Evolutionary conservation across 78 protist genomes (phyloP), one percentile per base, ranked within the genome.

Genomic region (Neovahlkampfia damariscottae): DNA sequence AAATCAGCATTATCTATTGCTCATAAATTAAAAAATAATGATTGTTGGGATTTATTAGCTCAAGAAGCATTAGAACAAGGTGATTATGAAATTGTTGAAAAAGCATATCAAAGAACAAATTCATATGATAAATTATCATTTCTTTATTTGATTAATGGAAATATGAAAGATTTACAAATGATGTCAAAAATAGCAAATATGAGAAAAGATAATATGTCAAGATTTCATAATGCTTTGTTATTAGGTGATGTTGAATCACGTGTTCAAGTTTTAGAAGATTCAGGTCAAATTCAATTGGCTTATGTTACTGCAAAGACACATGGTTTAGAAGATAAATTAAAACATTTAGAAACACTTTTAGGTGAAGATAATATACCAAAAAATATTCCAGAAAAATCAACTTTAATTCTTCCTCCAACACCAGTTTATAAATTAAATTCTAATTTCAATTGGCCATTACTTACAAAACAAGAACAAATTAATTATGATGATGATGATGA

Each of bases 61-160:
- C 86, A 59, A 3, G 95, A 72, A 66, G 97, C 98, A 1, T 85
- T 91, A 32, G 30, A 72, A 9, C 94, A 93, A 70, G 99, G 99
- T 38, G 87, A 97, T 70, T 8, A 72, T 8, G 75, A 88, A 77
- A 73, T 93, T 0, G 96, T 90, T n/a, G 97, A 93, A 79, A 86
- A 86, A 89, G 86, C 95, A 0, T 88, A 90, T 75, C 82, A 87
- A 79, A 70, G 89, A 39, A 89, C 93, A 32, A 84, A 86, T 41
- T 81, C 84, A 71, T 90, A 84, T 62, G 95, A 93, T 68, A 35
- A 84, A 19, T 90, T 97, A 10, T 78, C 91, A 5, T 95, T 97
- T 92, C 91, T 94, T 67, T 93, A 95, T 62, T 76, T 95, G 36
- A 76, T 95, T 80, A 90, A 93, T 5, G 99, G 99, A 77, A 91